A percentile compares a stretch with the other conserved stretches of the same genome.
Evolutionary conservation across 345 rosid species (phyloP).

Genomic region (Cardiospermum halicacabum): DNA sequence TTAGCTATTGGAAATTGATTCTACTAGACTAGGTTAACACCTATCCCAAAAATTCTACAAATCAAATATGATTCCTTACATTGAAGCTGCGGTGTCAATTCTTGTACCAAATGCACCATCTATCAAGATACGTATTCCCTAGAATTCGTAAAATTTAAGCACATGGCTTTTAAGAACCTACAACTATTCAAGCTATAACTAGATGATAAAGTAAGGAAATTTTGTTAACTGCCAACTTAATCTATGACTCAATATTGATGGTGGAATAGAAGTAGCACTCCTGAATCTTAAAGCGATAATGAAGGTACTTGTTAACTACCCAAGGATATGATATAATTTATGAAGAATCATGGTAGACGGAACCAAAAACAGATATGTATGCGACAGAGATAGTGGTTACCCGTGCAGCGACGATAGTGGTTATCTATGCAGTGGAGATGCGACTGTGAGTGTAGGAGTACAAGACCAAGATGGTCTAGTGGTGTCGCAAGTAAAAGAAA

Average conservation of each 20-base stretch:
- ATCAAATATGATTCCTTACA: conserved; percentile 32
- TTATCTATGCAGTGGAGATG: too few relatives aligned
- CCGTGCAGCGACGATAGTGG: too few relatives aligned
- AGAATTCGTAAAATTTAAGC: conserved; percentile 14
- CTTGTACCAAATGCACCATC: conserved; percentile 63
- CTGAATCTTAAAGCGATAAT: conserved; percentile 76
- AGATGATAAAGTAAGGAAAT: conserved; percentile 4
- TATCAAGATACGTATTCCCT: conserved; percentile 69
- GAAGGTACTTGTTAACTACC: conserved; percentile 73
- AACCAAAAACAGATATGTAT: too few relatives aligned
- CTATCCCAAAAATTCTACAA: neutral
- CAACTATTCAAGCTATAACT: neutral
- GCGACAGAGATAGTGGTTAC: too few relatives aligned
- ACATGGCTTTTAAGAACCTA: neutral
- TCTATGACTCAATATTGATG: conserved; percentile 76
- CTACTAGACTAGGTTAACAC: neutral
- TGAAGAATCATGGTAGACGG: too few relatives aligned
- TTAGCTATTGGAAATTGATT: neutral
- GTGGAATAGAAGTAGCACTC: conserved; percentile 78
- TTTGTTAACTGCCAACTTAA: conserved; percentile 66
- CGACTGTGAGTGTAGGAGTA: too few relatives aligned
- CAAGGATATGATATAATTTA: conserved; percentile 8
- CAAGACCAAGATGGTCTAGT: too few relatives aligned
- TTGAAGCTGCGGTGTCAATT: conserved; percentile 68
- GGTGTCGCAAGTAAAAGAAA: too few relatives aligned